These are phyloP conservation scores for Dactylellina sp. DNA, from an alignment of 2,329 filamentous ascomycete species.

Conservation along the genomic window DNA sequence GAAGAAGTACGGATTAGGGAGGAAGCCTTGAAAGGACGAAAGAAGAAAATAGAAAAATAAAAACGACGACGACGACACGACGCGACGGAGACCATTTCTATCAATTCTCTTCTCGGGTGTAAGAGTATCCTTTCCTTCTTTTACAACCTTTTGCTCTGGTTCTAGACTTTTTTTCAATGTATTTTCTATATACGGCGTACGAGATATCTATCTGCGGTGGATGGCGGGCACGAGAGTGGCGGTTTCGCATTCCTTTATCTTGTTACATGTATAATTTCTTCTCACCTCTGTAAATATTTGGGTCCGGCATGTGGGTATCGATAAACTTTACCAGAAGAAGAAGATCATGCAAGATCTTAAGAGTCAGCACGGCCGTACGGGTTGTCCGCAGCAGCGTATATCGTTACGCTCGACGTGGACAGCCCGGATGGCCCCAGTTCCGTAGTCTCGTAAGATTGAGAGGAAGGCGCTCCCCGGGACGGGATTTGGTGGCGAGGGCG, in stretches of 20 bases:
- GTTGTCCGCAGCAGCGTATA: neutral
- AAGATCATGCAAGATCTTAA: too few relatives aligned
- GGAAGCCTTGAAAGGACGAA: conserved; percentile 29
- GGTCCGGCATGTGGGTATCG: conserved; percentile 1
- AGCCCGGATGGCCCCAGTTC: conserved; percentile 28
- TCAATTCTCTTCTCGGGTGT: conserved; percentile 33
- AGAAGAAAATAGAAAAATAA: neutral
- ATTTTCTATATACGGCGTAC: conserved; percentile 49
- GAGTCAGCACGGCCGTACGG: too few relatives aligned
- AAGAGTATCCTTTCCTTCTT: conserved; percentile 17
- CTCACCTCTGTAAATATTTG: conserved; percentile 46
- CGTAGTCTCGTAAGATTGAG: conserved; percentile 17
- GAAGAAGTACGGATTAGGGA: conserved; percentile 46
- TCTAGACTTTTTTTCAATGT: neutral
- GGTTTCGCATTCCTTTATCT: conserved; percentile 4
- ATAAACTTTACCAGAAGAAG: too few relatives aligned
- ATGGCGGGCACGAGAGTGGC: conserved; percentile 29
- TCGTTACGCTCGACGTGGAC: neutral
- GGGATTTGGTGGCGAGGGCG: conserved; percentile 16
- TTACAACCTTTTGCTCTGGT: conserved; percentile 3
- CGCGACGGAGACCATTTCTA: conserved; percentile 2
- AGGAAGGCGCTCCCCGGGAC: conserved; percentile 15
- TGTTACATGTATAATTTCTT: neutral
- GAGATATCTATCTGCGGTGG: conserved; percentile 48
- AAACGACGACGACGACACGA: neutral